Evolutionary conservation across 1,284 basidiomycete species (phyloP).

Genomic region (Austropuccinia psidii): DNA sequence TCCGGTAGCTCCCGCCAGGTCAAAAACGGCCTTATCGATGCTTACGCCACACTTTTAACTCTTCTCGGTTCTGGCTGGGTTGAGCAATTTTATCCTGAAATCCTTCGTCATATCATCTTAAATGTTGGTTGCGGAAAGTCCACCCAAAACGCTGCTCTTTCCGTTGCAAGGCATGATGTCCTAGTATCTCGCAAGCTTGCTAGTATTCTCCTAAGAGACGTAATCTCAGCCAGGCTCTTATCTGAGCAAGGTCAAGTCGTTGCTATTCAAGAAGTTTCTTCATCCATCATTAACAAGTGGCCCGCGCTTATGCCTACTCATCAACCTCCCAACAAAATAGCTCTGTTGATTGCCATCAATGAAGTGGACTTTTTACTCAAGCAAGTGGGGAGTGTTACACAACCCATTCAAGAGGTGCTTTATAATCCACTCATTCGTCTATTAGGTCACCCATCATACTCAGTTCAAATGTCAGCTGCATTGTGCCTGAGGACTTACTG

Average conservation of each 20-base stretch:
- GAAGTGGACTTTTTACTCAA: conserved; percentile 78
- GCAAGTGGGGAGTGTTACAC: conserved; percentile 84
- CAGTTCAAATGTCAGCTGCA: conserved; percentile 72
- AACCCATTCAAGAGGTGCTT: conserved; percentile 78
- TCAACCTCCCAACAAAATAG: conserved; percentile 60
- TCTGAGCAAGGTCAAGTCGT: conserved; percentile 86
- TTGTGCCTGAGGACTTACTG: conserved; percentile 87
- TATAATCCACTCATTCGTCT: conserved; percentile 77
- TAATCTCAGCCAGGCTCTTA: conserved; percentile 78
- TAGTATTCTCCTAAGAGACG: conserved; percentile 68
- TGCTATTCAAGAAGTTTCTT: conserved; percentile 78
- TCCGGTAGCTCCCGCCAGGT: conserved; percentile 57
- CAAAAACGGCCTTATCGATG: conserved; percentile 77
- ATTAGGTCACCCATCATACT: conserved; percentile 76
- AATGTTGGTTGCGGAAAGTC: conserved; percentile 55
- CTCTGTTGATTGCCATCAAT: conserved; percentile 67
- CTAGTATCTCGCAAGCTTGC: conserved; percentile 67
- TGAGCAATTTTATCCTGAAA: conserved; percentile 70
- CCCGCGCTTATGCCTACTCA: conserved; percentile 84
- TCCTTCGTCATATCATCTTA: conserved; percentile 63
- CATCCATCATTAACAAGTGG: conserved; percentile 77
- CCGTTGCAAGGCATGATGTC: conserved; percentile 52
- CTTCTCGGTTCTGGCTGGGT: conserved; percentile 69
- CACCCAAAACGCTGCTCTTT: conserved; percentile 39
- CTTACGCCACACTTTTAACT: conserved; percentile 71